Percentiles rank a stretch among this genome's conserved stretches.
Evolutionary conservation across 257 asterid genomes (phyloP).

Genomic region (Solanum megistacrolobum): DNA sequence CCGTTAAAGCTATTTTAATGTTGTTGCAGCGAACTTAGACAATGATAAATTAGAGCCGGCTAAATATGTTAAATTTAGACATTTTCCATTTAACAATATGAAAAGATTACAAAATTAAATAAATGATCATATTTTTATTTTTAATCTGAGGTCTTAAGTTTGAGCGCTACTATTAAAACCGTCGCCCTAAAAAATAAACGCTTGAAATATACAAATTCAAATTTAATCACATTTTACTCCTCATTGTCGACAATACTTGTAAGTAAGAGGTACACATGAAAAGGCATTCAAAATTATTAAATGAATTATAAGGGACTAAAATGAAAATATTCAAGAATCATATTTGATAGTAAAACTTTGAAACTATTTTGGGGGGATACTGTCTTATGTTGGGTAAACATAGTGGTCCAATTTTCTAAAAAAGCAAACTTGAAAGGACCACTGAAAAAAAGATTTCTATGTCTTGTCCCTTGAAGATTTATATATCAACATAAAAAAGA

Average conservation of each 20-base stretch:
- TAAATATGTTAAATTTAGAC: no score
- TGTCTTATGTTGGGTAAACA: not conserved
- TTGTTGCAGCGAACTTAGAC: not conserved
- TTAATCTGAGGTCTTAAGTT: not conserved
- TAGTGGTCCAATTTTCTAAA: not conserved
- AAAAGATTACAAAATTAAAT: not conserved
- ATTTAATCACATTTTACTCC: not conserved
- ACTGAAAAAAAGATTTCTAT: not conserved
- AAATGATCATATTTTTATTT: not conserved
- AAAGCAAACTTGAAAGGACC: not conserved
- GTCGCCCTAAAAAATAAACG: no score
- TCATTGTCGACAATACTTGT: not conserved
- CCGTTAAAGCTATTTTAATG: no score
- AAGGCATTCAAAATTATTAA: not conserved
- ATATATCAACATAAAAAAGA: not conserved
- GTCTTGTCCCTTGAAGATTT: not conserved
- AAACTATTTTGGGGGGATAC: not conserved
- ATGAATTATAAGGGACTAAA: not conserved
- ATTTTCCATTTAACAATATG: not conserved
- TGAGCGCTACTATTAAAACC: fast-evolving
- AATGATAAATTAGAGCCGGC: not conserved
- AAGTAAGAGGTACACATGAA: not conserved
- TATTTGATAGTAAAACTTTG: not conserved
- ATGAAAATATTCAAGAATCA: not conserved
- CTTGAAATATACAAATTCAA: no score